Base-by-base conservation (phyloP, 805 yeast species). In the Metschnikowia henanensis region DNA sequence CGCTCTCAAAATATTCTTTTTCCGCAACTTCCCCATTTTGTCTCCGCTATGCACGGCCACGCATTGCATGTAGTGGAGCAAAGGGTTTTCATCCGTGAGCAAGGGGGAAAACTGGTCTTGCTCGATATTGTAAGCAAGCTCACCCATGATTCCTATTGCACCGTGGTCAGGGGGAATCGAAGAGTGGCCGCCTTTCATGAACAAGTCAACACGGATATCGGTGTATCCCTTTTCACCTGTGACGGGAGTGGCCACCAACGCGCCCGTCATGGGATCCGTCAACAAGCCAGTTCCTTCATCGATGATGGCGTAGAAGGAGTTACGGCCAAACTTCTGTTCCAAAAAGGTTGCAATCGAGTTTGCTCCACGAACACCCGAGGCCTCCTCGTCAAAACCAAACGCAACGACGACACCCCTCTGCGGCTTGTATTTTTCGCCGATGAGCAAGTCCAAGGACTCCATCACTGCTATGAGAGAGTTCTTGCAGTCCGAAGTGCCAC, bases 161-260 rank as follows among this genome's bases (percentile, higher is more conserved):
- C 64, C 59, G 49, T 60, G 64, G 43, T 54, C 57, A 1, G 62
- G 66, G 1, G 66, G 66, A 12, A 60, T 55, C 5, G 62, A 58
- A 12, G 65, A 59, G 30, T 61, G 65, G 4, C 66, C 65, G 3
- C 66, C 65, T 9, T 64, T 64, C 3, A 63, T 59, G 30, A 43
- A 50, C 33, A 60, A 50, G 20, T 54, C 59, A 32, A 84, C 67
- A 22, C 57, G 48, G 3, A 75, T 53, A 51, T 75, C 64, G 3
- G 83, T 78, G 46, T 79, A 68, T 26, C 73, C 73, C 37, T 73
- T 66, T 29, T 76, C 86, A 16, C 77, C 65, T 2, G 67, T 60
- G 6, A 61, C 81, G 65, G 56, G 72, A 52, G 40, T 65, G 59
- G 59, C 95, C 81, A 75, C 66, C 29, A 56, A 58, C 57, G 83